Evolutionary conservation across 225 moss, liverwort and hornwort species (phyloP).

Genomic region (Anthoceros angustus): DNA sequence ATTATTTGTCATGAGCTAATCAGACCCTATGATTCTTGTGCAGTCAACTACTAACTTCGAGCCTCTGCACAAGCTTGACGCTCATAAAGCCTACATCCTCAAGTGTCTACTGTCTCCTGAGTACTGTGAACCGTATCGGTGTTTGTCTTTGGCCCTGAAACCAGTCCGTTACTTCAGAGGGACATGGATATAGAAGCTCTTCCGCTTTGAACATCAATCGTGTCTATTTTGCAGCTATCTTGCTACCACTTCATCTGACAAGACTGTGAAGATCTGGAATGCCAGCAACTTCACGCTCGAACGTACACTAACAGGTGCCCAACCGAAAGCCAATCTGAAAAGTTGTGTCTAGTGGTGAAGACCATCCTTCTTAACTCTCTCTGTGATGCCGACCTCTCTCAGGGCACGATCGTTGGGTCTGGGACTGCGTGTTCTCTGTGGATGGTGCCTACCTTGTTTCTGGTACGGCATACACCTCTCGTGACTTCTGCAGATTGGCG

Average conservation of each 20-base stretch:
- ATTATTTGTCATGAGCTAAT: too few relatives aligned
- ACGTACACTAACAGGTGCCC: conserved; percentile 44
- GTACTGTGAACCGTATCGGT: conserved; percentile 81
- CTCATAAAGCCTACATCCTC: conserved; percentile 70
- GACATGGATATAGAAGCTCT: background rate
- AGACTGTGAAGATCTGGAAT: conserved; percentile 89
- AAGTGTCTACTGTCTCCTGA: conserved; percentile 94
- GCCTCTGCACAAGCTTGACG: conserved; percentile 84
- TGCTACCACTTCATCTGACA: conserved; percentile 81
- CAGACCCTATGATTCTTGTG: conserved; percentile 7
- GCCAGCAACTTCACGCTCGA: conserved; percentile 61
- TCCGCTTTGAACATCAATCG: background rate
- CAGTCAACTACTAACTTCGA: conserved; percentile 98
- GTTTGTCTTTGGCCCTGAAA: conserved; percentile 6
- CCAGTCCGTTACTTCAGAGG: background rate
- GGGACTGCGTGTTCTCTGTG: conserved; percentile 98
- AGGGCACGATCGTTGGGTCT: conserved; percentile 79
- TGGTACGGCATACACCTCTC: conserved; percentile 16
- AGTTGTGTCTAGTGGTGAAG: background rate
- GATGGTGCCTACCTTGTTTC: conserved; percentile 83
- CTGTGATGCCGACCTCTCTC: background rate
- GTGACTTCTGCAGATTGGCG: background rate
- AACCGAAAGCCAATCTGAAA: too few relatives aligned
- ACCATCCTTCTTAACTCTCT: background rate
- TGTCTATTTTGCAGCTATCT: conserved; percentile 27